A percentile compares a stretch with the other conserved stretches of the same genome.
Evolutionary conservation across 2,329 filamentous ascomycete species (phyloP).

Genomic region (Gaeumannomyces tritici): DNA sequence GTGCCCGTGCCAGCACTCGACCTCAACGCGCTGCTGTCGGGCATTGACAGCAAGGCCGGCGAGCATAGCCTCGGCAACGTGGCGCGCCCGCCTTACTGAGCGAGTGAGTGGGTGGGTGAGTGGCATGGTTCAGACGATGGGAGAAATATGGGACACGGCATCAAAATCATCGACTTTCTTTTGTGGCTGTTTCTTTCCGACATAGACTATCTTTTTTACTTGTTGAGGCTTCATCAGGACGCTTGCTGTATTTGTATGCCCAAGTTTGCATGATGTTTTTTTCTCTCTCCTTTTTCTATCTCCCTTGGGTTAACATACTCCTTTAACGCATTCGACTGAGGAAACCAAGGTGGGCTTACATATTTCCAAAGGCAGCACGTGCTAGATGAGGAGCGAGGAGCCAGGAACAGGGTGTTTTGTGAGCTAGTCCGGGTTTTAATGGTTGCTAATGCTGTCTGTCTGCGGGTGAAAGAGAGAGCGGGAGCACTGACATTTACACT

Average conservation of each 20-base stretch:
- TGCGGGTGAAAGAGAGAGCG: background rate
- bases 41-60: constrained; percentile 37
- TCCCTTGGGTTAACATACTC: background rate
- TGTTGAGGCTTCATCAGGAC: background rate
- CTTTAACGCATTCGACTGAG: too few species aligned
- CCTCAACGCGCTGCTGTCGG: constrained; percentile 36
- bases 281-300: background rate
- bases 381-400: too few species aligned
- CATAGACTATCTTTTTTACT: background rate
- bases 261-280: background rate
- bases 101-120: background rate
- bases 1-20: constrained; percentile 26
- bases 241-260: background rate
- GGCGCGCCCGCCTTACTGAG: constrained; percentile 38
- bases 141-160: background rate
- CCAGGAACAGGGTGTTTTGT: background rate
- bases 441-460: background rate
- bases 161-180: background rate
- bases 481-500: background rate
- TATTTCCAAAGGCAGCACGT: too few species aligned
- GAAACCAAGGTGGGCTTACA: too few species aligned
- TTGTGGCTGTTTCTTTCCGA: background rate
- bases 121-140: background rate
- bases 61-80: constrained; percentile 36
- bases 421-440: background rate